Conservation (phyloP, 2,329 filamentous ascomycete genomes). For the Xylariaceae sp. region DNA sequence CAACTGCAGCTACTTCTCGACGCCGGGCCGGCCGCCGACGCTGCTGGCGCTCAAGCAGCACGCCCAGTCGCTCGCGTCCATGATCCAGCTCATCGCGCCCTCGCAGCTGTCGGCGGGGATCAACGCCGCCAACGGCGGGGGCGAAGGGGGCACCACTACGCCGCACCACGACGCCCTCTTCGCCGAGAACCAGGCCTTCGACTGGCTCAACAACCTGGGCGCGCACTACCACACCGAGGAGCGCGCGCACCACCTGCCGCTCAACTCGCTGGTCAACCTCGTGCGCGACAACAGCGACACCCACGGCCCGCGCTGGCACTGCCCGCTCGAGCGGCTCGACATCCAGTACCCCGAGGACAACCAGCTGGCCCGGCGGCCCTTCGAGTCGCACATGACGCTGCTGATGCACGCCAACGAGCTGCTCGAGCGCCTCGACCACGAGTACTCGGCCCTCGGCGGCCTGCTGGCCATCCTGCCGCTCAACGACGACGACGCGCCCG, state of each 20-base stretch:
- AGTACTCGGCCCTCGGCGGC: constrained; percentile 48
- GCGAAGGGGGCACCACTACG: neutral
- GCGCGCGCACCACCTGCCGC: constrained; percentile 36
- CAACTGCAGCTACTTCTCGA: constrained; percentile 53
- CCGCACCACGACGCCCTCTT: constrained; percentile 22
- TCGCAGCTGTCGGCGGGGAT: constrained; percentile 25
- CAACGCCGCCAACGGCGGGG: constrained; percentile 14
- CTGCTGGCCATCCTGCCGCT: constrained; percentile 47
- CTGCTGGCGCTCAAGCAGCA: constrained; percentile 53
- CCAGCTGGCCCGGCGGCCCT: constrained; percentile 25
- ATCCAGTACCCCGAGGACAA: constrained; percentile 9
- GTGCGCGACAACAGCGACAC: constrained; percentile 35
- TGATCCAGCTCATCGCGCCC: constrained; percentile 42
- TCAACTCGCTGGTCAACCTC: constrained; percentile 39
- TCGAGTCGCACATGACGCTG: constrained; percentile 40
- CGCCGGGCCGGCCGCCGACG: constrained; percentile 41
- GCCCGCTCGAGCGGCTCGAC: constrained; percentile 31
- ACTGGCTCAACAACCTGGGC: constrained; percentile 48
- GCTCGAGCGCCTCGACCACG: constrained; percentile 53
- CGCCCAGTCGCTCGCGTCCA: constrained; percentile 46
- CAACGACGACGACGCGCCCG: constrained; percentile 25
- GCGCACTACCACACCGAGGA: constrained; percentile 42
- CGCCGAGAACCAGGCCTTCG: constrained; percentile 41
- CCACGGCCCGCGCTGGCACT: constrained; percentile 35
- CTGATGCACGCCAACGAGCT: constrained; percentile 52